Conservation (phyloP, 2,329 filamentous ascomycete species). For the Cladosporium austrohemisphaericum region DNA sequence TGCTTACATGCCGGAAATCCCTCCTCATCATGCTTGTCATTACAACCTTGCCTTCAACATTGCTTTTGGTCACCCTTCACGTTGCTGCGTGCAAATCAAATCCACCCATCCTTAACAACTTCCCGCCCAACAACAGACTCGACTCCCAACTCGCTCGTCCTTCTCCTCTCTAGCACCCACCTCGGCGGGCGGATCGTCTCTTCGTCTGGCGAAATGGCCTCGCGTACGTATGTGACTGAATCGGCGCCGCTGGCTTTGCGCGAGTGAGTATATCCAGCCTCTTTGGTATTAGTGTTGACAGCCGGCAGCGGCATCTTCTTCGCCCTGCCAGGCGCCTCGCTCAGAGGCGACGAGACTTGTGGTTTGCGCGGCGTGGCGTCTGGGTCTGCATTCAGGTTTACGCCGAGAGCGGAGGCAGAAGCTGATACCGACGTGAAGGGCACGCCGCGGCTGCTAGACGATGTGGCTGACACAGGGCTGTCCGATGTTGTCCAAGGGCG, state of each 20-base stretch:
- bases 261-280: constrained; percentile 19
- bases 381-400: constrained; percentile 8
- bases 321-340: constrained; percentile 18
- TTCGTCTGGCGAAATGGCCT: constrained; percentile 24
- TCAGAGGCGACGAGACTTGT: constrained; percentile 18
- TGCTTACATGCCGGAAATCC: too few species aligned
- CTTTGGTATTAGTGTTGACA: not conserved
- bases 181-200: constrained; percentile 56
- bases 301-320: constrained; percentile 10
- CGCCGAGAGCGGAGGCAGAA: constrained; percentile 3
- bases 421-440: constrained; percentile 10
- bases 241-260: constrained; percentile 55
- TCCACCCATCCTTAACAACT: constrained; percentile 55
- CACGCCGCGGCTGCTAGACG: constrained; percentile 13
- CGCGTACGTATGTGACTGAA: constrained; percentile 63
- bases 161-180: constrained; percentile 67
- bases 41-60: too few species aligned
- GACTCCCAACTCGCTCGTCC: constrained; percentile 59
- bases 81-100: constrained; percentile 23
- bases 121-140: constrained; percentile 64
- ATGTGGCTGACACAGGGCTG: not conserved
- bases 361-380: constrained; percentile 22
- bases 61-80: not conserved
- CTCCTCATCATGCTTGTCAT: too few species aligned
- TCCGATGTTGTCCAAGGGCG: constrained; percentile 5